These are phyloP conservation scores for Fusarium sp. DNA, from an alignment of 2,329 filamentous ascomycete genomes.

Conservation along the genomic window DNA sequence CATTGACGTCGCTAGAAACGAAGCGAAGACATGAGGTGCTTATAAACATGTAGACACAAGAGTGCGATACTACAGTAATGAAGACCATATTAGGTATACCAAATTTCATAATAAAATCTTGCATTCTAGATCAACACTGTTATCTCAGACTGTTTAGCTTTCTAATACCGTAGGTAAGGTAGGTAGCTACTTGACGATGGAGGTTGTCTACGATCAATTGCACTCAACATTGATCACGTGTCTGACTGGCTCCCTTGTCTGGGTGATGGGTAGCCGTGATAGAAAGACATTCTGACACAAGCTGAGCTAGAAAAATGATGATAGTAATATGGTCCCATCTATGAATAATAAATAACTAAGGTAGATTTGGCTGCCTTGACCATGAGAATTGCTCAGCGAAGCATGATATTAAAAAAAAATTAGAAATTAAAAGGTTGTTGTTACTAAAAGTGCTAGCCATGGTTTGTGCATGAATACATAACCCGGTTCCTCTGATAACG, in stretches of 20 bases:
- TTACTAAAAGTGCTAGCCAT: slow-evolving; percentile 21
- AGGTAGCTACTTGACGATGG: not conserved
- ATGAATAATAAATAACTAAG: slow-evolving; percentile 1
- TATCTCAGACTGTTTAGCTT: not conserved
- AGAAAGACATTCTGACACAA: slow-evolving; percentile 42
- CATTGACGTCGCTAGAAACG: not conserved
- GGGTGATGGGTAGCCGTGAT: slow-evolving; percentile 29
- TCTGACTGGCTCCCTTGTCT: not conserved
- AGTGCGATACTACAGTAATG: not conserved
- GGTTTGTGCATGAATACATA: slow-evolving; percentile 25
- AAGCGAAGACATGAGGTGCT: not conserved
- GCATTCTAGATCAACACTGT: not conserved
- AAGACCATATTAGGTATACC: not conserved
- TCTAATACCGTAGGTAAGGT: not conserved
- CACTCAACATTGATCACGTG: slow-evolving; percentile 11
- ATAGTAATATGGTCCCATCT: slow-evolving; percentile 1
- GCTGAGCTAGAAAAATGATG: slow-evolving; percentile 15
- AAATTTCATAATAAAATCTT: not conserved
- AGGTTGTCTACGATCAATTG: not conserved
- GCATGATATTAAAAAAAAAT: slow-evolving; percentile 11
- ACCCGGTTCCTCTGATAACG: slow-evolving; percentile 36
- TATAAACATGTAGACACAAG: not conserved
- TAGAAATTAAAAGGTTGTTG: not conserved
- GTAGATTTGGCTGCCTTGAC: not conserved
- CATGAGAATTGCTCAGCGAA: slow-evolving; percentile 1